These are phyloP conservation scores for Linanthus parryae DNA, from an alignment of 148 eudicot species.

Conservation along the genomic window DNA sequence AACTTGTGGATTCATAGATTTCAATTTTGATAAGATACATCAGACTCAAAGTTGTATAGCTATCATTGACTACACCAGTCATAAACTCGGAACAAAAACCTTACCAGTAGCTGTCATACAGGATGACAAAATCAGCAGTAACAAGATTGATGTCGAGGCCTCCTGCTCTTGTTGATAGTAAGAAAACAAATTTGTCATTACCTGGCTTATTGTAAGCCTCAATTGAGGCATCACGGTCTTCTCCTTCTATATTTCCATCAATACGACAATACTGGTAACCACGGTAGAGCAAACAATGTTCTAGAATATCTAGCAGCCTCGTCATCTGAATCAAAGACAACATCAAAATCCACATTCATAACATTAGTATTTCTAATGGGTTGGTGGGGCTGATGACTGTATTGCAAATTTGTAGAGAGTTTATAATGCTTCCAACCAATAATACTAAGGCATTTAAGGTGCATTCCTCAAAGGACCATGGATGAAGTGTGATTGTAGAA, in stretches of 20 bases:
- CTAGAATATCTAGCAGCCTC: conserved; percentile 86
- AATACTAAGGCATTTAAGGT: too few relatives aligned
- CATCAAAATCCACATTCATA: not conserved
- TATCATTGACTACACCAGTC: not conserved
- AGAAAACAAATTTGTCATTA: conserved; percentile 86
- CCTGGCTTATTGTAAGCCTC: conserved; percentile 84
- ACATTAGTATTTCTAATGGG: too few relatives aligned
- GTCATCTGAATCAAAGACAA: conserved; percentile 71
- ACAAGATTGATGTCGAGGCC: conserved; percentile 98
- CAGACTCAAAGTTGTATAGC: not conserved
- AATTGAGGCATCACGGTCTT: conserved; percentile 94
- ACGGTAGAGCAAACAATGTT: conserved; percentile 81
- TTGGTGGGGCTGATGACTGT: too few relatives aligned
- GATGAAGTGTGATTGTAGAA: too few relatives aligned
- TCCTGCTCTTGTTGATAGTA: conserved; percentile 95
- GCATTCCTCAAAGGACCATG: too few relatives aligned
- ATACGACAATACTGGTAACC: conserved; percentile 83
- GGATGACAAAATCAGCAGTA: conserved; percentile 91
- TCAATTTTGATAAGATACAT: not conserved
- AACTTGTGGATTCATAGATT: conserved; percentile 88
- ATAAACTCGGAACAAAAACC: conserved; percentile 8
- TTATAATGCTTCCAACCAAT: too few relatives aligned
- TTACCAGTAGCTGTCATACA: conserved; percentile 95
- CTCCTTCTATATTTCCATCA: conserved; percentile 97
- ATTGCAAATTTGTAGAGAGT: too few relatives aligned